These are phyloP conservation scores for Aleurites moluccanus DNA, from an alignment of 441 rosid species.

Conservation along the genomic window DNA sequence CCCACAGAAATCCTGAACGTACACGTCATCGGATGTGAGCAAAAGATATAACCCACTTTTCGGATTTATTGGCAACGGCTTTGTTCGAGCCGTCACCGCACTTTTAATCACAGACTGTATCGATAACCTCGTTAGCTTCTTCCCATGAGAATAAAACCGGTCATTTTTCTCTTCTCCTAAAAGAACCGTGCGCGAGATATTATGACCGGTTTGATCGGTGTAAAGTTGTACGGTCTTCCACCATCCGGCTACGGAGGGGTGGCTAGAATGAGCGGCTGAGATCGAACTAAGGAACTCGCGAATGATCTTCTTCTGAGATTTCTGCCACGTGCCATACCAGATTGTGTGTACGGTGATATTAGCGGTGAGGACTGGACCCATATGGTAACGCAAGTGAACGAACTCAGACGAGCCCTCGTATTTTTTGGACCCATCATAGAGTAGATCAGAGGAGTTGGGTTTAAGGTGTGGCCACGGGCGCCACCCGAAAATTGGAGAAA, in stretches of 20 bases:
- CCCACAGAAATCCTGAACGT: constrained; percentile 92
- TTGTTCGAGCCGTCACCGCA: constrained; percentile 62
- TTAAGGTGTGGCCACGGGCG: constrained; percentile 71
- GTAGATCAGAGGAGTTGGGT: constrained; percentile 53
- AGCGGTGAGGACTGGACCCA: constrained; percentile 91
- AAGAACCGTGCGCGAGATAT: constrained; percentile 61
- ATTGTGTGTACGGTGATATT: constrained; percentile 83
- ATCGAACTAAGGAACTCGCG: constrained; percentile 87
- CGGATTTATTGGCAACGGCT: constrained; percentile 71
- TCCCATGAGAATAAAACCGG: constrained; percentile 87
- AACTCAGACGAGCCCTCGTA: constrained; percentile 98
- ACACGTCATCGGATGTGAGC: constrained; percentile 78
- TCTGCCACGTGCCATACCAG: constrained; percentile 92
- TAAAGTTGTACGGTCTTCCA: constrained; percentile 87
- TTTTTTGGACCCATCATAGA: constrained; percentile 61
- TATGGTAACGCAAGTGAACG: constrained; percentile 82
- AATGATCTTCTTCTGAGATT: constrained; percentile 74
- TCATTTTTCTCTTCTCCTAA: constrained; percentile 81
- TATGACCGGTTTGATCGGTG: constrained; percentile 87
- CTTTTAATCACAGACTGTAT: constrained; percentile 83
- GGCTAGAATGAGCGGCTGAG: constrained; percentile 53
- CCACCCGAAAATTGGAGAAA: constrained; percentile 44
- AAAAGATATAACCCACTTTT: constrained; percentile 75
- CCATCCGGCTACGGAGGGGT: constrained; percentile 90
- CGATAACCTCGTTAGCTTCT: constrained; percentile 70